phyloP scores from a whole-genome alignment of 352 stramenopile genomes.

The Blastocystis sp. region DNA sequence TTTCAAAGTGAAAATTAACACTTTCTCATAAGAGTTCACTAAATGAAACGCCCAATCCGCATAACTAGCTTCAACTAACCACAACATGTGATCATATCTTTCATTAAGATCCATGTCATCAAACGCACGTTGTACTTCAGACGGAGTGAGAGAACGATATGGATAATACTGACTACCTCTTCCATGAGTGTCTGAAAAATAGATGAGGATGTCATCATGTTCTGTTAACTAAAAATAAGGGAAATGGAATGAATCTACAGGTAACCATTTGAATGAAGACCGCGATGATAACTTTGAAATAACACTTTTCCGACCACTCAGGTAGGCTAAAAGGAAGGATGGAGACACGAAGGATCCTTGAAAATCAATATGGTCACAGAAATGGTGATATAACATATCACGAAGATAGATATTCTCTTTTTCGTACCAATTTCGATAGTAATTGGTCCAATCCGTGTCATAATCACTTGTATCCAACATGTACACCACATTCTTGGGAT shows the following conservation, averaged over 20 bases:
- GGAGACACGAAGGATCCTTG: slow-evolving; percentile 6
- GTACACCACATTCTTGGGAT: slow-evolving; percentile 49
- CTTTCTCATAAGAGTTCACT: not conserved
- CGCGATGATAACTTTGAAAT: not conserved
- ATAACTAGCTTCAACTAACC: slow-evolving; percentile 26
- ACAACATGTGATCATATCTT: not conserved
- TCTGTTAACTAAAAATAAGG: slow-evolving; percentile 17
- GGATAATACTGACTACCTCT: slow-evolving; percentile 22
- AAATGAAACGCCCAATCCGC: slow-evolving; percentile 2
- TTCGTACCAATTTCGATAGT: slow-evolving; percentile 6
- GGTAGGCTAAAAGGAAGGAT: slow-evolving; percentile 29
- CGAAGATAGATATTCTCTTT: not conserved
- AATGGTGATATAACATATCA: not conserved
- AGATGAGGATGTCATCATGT: not conserved
- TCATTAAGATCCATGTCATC: not conserved
- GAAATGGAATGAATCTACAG: not conserved
- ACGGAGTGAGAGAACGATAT: not conserved
- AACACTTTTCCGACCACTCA: not conserved
- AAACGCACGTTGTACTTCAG: not conserved
- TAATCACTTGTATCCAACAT: slow-evolving; percentile 61
- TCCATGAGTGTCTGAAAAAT: slow-evolving; percentile 41
- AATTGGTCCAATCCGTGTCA: not conserved
- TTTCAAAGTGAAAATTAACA: slow-evolving; percentile 41
- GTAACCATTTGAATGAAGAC: not conserved
- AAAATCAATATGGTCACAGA: slow-evolving; percentile 9